phyloP scores from a whole-genome alignment of 2,329 filamentous ascomycete genomes.

The Fusarium sarcochroum region DNA sequence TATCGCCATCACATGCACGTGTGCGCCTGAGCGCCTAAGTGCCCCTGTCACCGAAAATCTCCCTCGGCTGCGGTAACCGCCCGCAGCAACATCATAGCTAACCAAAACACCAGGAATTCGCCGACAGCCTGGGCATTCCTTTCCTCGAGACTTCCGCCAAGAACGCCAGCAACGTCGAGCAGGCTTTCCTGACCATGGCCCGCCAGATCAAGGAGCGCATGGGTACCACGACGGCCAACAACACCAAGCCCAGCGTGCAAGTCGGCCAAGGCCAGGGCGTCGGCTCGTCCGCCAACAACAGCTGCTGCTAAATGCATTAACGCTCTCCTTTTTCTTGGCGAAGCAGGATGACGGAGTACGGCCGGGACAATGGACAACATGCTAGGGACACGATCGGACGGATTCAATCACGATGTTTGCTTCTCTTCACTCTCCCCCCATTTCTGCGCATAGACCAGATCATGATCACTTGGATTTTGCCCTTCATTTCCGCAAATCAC shows the following conservation, averaged over 20 bases:
- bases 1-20: constrained; percentile 42
- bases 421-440: constrained; percentile 43
- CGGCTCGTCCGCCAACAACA: constrained; percentile 84
- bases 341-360: constrained; percentile 50
- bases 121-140: constrained; percentile 97
- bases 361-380: constrained; percentile 44
- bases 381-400: constrained; percentile 51
- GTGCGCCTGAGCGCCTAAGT: constrained; percentile 20
- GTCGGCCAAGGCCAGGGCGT: constrained; percentile 96
- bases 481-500: constrained; percentile 38
- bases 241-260: constrained; percentile 98
- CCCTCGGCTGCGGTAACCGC: constrained; percentile 15
- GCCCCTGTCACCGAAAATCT: constrained; percentile 22
- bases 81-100: constrained; percentile 26
- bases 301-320: constrained; percentile 82
- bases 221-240: constrained; percentile 94
- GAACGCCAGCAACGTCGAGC: constrained; percentile 99
- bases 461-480: constrained; percentile 53
- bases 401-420: constrained; percentile 50
- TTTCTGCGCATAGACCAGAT: constrained; percentile 57
- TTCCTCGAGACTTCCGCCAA: constrained; percentile 99
- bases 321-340: constrained; percentile 42
- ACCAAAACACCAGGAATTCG: constrained; percentile 81
- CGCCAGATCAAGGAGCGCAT: constrained; percentile 99
- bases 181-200: constrained; percentile 99